Base-by-base conservation (phyloP, 805 yeast species). In the Candida cerambycidarum region DNA sequence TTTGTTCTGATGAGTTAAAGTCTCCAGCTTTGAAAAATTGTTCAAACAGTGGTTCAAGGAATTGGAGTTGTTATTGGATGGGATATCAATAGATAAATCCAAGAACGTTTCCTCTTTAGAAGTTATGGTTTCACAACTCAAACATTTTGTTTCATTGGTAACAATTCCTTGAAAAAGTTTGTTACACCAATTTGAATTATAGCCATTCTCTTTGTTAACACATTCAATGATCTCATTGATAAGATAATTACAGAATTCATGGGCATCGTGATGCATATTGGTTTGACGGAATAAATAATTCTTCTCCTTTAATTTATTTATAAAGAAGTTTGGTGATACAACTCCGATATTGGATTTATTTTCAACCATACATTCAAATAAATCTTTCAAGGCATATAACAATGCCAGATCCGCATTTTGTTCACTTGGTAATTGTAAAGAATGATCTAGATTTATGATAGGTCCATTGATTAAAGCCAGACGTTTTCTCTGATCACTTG, bases 221-320 rank as follows among this genome's bases (percentile, higher is more conserved):
- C 85, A 73, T 48, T 86, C 89, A 11, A 76, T 67, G 14, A 73
- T 71, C 51, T 69, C 78, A 62, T 93, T 93, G 41, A 93, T 69
- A 52, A 90, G 61, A 57, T 86, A 90, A 60, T 90, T 92, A 58
- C 90, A 75, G 62, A 93, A 93, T 65, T 93, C 99, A 63, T 93
- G 99, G 4, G 98, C 97, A 69, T 93, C 99, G 59, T 93, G 99
- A 61, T 93, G 99, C 96, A 89, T 90, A 51, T 69, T 69, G 32
- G 86, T 82, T 44, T 89, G 83, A 48, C 96, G 73, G 62, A 93
- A 93, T 54, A 92, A 68, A 53, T 82, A 86, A 59, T 92, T 93
- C 51, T 87, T 90, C 43, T 77, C 77, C 60, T 89, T 92, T 42
- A 92, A 69, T 41, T 83, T 83, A 35, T 80, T 83, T 33, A 93